Base-by-base conservation (phyloP, 2,329 filamentous ascomycete genomes). In the Metarhizium brunneum region DNA sequence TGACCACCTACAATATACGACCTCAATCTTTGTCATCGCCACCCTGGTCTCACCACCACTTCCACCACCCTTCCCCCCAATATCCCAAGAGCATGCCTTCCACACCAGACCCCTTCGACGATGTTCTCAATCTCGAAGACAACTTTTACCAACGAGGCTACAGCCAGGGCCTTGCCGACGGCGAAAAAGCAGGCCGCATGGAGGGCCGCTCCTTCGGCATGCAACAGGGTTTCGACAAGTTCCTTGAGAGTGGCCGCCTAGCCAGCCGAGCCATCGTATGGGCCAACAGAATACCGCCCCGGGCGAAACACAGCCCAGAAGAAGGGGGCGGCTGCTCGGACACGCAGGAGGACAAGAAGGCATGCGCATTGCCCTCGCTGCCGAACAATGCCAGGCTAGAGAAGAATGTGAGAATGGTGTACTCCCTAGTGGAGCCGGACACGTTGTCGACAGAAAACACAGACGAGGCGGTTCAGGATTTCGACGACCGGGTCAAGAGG, bases 211-310 rank as follows among this genome's bases (percentile, higher is more conserved):
- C 90, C 20, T 90, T 97, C 67, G 94, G 92, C 0, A 82, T 97
- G 47, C 88, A 95, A 68, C 94, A 92, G 61, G 92, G 92, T 0
- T 97, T 94, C 64, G 90, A 96, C 64, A 97, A 96, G 72, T 96
- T 95, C 66, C 68, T 88, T 47, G 86, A 90, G 59, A 82, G 90
- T 69, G 92, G 92, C 2, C 79, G 80, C 57, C 72, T 97, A 36
- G 86, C 92, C 63, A 89, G 90, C 48, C 86, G 84, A 64, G 84
- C 90, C 14, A 73, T 88, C 29, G 78, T 97, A n/a, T 97, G 92
- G 92, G 84, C 85, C 13, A 87, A 88, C 58, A 79, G 91, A 54
- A 71, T 91, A 11, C 75, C 68, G 1, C 47, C 60, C 55, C 10
- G 56, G 45, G 10, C 10, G 7, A 6, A 16, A n/a, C 25, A 42